These are phyloP conservation scores for Oryza meridionalis DNA, from an alignment of 176 grass and related monocot species.

Conservation along the genomic window DNA sequence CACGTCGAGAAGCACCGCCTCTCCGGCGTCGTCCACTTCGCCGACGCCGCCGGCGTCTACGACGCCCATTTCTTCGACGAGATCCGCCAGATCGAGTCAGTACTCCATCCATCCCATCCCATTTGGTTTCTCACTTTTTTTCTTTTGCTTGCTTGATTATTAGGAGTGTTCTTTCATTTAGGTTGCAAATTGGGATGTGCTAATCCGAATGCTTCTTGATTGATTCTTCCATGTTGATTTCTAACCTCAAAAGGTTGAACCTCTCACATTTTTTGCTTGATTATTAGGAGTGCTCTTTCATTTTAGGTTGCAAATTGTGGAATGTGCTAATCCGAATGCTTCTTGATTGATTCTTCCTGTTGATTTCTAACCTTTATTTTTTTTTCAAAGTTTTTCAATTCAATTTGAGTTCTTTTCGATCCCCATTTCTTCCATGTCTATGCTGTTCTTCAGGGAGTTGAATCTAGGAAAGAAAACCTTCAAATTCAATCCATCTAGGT, in stretches of 20 bases:
- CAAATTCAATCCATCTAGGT: not conserved
- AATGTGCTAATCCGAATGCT: conserved; percentile 17
- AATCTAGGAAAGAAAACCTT: conserved; percentile 25
- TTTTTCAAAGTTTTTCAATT: not conserved
- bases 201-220: conserved; percentile 1
- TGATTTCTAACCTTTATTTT: not conserved
- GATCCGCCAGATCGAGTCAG: conserved; percentile 89
- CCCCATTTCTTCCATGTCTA: not conserved
- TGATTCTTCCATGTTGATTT: not conserved
- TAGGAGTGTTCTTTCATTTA: not conserved
- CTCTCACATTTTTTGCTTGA: not conserved
- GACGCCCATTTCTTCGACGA: conserved; percentile 82
- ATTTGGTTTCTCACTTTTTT: no score
- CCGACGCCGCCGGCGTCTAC: conserved; percentile 66
- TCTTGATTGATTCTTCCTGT: not conserved
- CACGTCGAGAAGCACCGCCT: conserved; percentile 91
- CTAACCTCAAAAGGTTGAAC: conserved; percentile 16
- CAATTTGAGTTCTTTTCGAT: not conserved
- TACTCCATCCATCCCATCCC: not conserved
- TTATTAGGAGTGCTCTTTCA: not conserved
- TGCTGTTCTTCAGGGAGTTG: conserved; percentile 5
- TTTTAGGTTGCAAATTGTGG: conserved; percentile 30
- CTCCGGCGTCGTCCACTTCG: conserved; percentile 79
- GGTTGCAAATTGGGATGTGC: conserved; percentile 30
- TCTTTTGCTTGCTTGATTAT: no score